phyloP scores from a whole-genome alignment of 371 early-diverging fungal species.

The Apophysomyces variabilis region DNA sequence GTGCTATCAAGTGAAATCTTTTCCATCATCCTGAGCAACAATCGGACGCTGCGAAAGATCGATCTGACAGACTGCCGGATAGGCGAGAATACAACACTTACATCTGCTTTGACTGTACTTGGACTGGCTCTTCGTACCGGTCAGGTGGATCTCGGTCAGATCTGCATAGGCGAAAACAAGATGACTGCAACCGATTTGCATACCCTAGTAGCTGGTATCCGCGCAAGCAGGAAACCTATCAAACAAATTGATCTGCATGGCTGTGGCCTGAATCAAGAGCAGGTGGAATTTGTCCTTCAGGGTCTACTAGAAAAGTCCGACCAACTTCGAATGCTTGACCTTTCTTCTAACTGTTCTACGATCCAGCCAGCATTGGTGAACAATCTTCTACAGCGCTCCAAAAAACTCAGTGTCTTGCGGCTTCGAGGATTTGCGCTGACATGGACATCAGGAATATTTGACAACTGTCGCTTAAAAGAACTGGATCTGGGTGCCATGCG shows the following conservation, averaged over 20 bases:
- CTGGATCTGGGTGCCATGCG: constrained; percentile 30
- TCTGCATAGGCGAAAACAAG: constrained; percentile 36
- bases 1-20: constrained; percentile 40
- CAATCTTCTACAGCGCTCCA: constrained; percentile 27
- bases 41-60: constrained; percentile 25
- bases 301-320: constrained; percentile 24
- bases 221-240: constrained; percentile 28
- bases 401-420: constrained; percentile 21
- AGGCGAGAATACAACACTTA: constrained; percentile 15
- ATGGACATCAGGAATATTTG: constrained; percentile 21
- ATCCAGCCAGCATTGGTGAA: constrained; percentile 27
- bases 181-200: constrained; percentile 31
- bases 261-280: constrained; percentile 26
- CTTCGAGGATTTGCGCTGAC: constrained; percentile 25
- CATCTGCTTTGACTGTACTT: constrained; percentile 24
- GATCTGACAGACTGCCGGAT: constrained; percentile 42
- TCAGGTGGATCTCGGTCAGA: constrained; percentile 26
- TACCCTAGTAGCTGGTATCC: constrained; percentile 32
- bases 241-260: constrained; percentile 36
- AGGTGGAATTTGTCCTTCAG: constrained; percentile 35
- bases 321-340: constrained; percentile 24
- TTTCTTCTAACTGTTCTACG: constrained; percentile 16
- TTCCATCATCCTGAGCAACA: constrained; percentile 22
- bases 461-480: constrained; percentile 19
- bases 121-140: constrained; percentile 28